Conservation (phyloP, 495 filamentous ascomycete species). For the Penicillium subrubescens region DNA sequence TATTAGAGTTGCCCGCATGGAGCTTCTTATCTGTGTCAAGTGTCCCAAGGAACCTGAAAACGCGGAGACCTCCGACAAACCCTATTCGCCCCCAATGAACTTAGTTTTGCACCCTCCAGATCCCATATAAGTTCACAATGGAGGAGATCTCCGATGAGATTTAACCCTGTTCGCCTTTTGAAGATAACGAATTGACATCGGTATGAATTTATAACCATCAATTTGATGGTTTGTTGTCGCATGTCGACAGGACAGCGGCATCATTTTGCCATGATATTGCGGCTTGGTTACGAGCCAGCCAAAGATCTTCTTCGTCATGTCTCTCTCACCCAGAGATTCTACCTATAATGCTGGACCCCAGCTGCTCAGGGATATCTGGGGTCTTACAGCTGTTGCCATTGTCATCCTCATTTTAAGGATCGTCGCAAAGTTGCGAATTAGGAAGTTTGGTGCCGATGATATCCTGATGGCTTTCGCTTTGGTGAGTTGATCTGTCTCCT, state of each 20-base stretch:
- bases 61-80: slow-evolving; percentile 25
- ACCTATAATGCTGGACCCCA: slow-evolving; percentile 18
- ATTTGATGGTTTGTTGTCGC: slow-evolving; percentile 5
- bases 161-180: background rate
- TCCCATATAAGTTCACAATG: slow-evolving; percentile 15
- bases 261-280: background rate
- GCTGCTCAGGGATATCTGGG: slow-evolving; percentile 32
- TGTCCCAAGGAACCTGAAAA: slow-evolving; percentile 3
- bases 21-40: slow-evolving; percentile 9
- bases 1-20: background rate
- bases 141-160: slow-evolving; percentile 23
- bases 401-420: slow-evolving; percentile 23
- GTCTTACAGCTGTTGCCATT: slow-evolving; percentile 24
- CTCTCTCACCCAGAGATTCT: slow-evolving; percentile 7
- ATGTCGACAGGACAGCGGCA: background rate
- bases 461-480: slow-evolving; percentile 30
- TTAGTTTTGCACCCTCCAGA: background rate
- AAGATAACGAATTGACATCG: slow-evolving; percentile 20
- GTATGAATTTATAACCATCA: slow-evolving; percentile 8
- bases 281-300: slow-evolving; percentile 1
- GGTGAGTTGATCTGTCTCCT: slow-evolving; percentile 23
- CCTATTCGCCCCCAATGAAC: slow-evolving; percentile 3
- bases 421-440: slow-evolving; percentile 27
- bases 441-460: slow-evolving; percentile 31
- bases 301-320: slow-evolving; percentile 10